Evolutionary conservation across 2,329 filamentous ascomycete species (phyloP).

Genomic region (Macrophomina pseudophaseolina): DNA sequence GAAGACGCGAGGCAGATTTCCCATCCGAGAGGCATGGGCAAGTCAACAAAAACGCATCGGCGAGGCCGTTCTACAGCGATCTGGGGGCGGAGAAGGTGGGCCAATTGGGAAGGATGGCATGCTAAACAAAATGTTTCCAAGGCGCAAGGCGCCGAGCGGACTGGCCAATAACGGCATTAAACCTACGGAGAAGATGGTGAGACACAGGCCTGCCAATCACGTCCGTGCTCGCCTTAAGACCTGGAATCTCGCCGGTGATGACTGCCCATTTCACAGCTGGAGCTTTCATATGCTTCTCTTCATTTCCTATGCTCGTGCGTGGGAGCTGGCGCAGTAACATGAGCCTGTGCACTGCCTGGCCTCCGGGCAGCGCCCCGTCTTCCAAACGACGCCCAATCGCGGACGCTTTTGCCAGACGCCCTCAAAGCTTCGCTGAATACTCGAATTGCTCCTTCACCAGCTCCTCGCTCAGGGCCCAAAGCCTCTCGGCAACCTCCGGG

Average conservation of each 20-base stretch:
- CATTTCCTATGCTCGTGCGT: background rate
- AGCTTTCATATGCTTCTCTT: conserved; percentile 1
- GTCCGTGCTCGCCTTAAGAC: conserved; percentile 11
- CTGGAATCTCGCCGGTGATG: conserved; percentile 3
- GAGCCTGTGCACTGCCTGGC: background rate
- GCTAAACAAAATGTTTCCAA: background rate
- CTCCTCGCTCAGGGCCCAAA: conserved; percentile 42
- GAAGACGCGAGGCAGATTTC: background rate
- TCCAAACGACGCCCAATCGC: background rate
- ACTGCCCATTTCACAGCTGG: background rate
- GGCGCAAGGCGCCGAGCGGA: background rate
- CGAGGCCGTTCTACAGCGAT: background rate
- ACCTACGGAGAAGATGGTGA: conserved; percentile 10
- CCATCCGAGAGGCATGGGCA: background rate
- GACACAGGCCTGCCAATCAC: conserved; percentile 2
- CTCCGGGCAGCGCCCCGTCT: background rate
- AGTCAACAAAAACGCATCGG: background rate
- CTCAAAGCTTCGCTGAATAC: conserved; percentile 30
- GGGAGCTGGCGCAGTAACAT: background rate
- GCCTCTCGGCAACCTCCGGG: conserved; percentile 34
- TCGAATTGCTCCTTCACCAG: conserved; percentile 37
- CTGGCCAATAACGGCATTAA: background rate
- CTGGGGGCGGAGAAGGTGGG: background rate
- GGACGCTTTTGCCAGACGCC: background rate
- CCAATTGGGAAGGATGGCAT: background rate